A percentile compares a stretch with the other conserved stretches of the same genome.
phyloP scores from a whole-genome alignment of 2,329 filamentous ascomycete genomes.

The Paecilomyces formosus region DNA sequence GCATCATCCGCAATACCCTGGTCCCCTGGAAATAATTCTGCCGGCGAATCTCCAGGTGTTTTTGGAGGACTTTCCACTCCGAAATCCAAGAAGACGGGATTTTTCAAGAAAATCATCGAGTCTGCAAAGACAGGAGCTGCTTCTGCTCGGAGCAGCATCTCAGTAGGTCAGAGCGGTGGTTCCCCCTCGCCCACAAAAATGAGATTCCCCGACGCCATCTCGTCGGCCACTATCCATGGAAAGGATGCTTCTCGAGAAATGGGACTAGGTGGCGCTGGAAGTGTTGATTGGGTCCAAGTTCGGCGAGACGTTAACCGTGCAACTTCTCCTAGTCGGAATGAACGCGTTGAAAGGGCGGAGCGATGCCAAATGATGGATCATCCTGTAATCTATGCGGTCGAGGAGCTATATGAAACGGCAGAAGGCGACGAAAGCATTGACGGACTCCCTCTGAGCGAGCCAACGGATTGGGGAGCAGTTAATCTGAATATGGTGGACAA shows the following conservation, averaged over 20 bases:
- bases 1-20: conserved; percentile 60
- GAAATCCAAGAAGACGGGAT: conserved; percentile 74
- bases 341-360: conserved; percentile 75
- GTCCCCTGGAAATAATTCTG: conserved; percentile 38
- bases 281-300: conserved; percentile 90
- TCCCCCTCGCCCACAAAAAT: conserved; percentile 43
- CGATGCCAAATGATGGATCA: conserved; percentile 93
- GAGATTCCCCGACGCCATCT: conserved; percentile 40
- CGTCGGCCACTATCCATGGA: conserved; percentile 24
- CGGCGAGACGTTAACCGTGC: conserved; percentile 91
- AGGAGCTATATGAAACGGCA: conserved; percentile 74
- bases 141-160: conserved; percentile 78
- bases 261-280: conserved; percentile 50
- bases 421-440: conserved; percentile 88
- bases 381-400: conserved; percentile 78
- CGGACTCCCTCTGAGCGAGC: conserved; percentile 71
- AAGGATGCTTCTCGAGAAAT: conserved; percentile 60
- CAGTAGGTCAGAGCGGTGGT: conserved; percentile 48
- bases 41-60: conserved; percentile 58
- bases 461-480: conserved; percentile 70
- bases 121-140: conserved; percentile 91
- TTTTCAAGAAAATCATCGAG: conserved; percentile 93
- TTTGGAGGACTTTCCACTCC: conserved; percentile 72
- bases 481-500: conserved; percentile 90
- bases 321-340: conserved; percentile 84